These are phyloP conservation scores for Xylaria curta DNA, from an alignment of 495 filamentous ascomycete species.

Conservation along the genomic window DNA sequence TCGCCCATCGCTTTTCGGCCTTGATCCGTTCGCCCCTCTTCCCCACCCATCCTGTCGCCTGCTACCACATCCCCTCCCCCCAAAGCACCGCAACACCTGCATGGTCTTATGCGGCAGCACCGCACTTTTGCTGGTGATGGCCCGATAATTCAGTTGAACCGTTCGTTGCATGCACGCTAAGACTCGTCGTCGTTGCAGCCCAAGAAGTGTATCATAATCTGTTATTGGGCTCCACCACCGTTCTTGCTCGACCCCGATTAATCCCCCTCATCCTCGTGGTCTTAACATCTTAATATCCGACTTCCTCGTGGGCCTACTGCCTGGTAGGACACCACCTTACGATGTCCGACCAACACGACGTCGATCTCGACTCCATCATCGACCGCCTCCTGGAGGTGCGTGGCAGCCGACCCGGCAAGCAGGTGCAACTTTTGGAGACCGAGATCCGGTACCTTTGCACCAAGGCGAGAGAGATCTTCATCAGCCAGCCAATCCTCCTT, in stretches of 20 bases:
- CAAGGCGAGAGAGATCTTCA: constrained; percentile 99
- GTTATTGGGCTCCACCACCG: constrained; percentile 38
- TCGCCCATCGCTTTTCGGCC: constrained; percentile 35
- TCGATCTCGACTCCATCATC: constrained; percentile 99
- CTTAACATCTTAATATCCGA: constrained; percentile 38
- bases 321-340: constrained; percentile 52
- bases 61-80: constrained; percentile 6
- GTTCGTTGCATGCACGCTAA: constrained; percentile 19
- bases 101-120: constrained; percentile 13
- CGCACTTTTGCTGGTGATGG: not conserved
- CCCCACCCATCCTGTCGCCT: constrained; percentile 22
- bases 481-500: constrained; percentile 96
- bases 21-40: constrained; percentile 33
- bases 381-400: constrained; percentile 96
- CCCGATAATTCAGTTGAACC: not conserved
- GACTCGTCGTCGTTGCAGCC: constrained; percentile 31
- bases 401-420: constrained; percentile 96
- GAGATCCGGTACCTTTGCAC: constrained; percentile 99
- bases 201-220: constrained; percentile 46
- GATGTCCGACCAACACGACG: constrained; percentile 97
- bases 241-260: constrained; percentile 27
- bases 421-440: constrained; percentile 94
- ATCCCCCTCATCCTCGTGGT: constrained; percentile 31
- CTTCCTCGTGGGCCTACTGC: constrained; percentile 46
- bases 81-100: constrained; percentile 13